Evolutionary conservation across 2,329 filamentous ascomycete species (phyloP), one percentile per base, ranked within the genome.

Genomic region (Septoria linicola): DNA sequence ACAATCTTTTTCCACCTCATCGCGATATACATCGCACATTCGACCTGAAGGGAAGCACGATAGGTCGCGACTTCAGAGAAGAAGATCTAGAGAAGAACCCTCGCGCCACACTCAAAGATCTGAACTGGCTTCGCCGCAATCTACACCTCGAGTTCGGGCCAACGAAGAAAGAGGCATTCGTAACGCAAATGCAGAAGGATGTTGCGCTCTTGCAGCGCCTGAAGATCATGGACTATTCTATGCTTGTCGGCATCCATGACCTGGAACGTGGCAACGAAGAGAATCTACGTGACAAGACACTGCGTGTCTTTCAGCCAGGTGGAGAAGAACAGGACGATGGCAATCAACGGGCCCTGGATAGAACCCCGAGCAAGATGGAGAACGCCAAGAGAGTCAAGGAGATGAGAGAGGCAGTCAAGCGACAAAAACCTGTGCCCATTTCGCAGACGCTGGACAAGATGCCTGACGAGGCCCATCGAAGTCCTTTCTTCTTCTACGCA

Each of bases 191-290:
- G 66, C 82, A 90, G 61, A 82, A 81, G 54, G 93, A 99, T 69
- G 93, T 99, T 7, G 82, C 83, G 45, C 76, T 99, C 25, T 74
- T 99, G 53, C 90, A 97, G 71, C 83, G 80, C 62, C 77, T 97
- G 36, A 87, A 95, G 63, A 97, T 99, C 64, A 99, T 99, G 93
- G 93, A 99, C 70, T 99, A 99, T 72, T 97, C 92, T 8, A 81
- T 99, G 55, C 79, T 99, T 31, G 84, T 99, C 48, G 93, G 93
- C 42, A 93, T 97, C 43, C 93, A 99, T 67, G 93, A 99, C 67
- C 71, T 95, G 16, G 82, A 83, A 48, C 85, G 88, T 61, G 93
- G 93, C 23, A 99, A 99, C 66, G 90, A 96, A 62, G 93, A 99
- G 69, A 96, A 96, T 50, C 76, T 99, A 39, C 87, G 82, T 31